phyloP scores from a whole-genome alignment of 495 filamentous ascomycete species.

The Aspergillus asperescens region DNA sequence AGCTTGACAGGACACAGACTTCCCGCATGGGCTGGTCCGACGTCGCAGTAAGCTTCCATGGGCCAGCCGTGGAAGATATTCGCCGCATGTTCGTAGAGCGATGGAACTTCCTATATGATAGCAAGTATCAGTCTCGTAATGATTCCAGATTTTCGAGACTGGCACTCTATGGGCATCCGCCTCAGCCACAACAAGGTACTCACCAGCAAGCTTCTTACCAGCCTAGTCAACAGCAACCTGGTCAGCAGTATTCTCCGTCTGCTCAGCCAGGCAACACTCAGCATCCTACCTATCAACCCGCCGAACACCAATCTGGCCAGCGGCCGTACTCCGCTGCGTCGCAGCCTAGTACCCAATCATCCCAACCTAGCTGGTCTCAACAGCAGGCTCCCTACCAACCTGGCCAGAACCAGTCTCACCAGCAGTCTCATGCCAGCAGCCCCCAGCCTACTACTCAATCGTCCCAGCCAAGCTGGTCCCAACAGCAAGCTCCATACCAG shows the following conservation, averaged over 20 bases:
- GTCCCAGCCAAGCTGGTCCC: neutral
- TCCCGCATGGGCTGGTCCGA: slow-evolving; percentile 96
- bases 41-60: slow-evolving; percentile 74
- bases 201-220: slow-evolving; percentile 15
- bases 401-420: neutral
- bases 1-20: slow-evolving; percentile 71
- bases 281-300: slow-evolving; percentile 2
- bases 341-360: slow-evolving; percentile 9
- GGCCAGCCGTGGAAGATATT: slow-evolving; percentile 73
- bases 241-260: slow-evolving; percentile 4
- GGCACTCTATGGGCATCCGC: slow-evolving; percentile 32
- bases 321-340: slow-evolving; percentile 9
- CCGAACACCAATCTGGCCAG: slow-evolving; percentile 4
- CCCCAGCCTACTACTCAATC: too few relatives aligned
- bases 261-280: neutral
- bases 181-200: slow-evolving; percentile 11
- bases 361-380: slow-evolving; percentile 8
- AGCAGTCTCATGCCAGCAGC: too few relatives aligned
- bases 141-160: slow-evolving; percentile 57
- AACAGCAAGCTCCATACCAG: slow-evolving; percentile 8
- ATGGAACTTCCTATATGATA: slow-evolving; percentile 89
- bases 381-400: slow-evolving; percentile 14
- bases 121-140: slow-evolving; percentile 70
- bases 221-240: slow-evolving; percentile 1
- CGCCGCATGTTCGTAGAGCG: slow-evolving; percentile 75